A percentile compares a stretch with the other conserved stretches of the same genome.
phyloP scores from a whole-genome alignment of 306 rosid species.

The Cucumis cinereus region DNA sequence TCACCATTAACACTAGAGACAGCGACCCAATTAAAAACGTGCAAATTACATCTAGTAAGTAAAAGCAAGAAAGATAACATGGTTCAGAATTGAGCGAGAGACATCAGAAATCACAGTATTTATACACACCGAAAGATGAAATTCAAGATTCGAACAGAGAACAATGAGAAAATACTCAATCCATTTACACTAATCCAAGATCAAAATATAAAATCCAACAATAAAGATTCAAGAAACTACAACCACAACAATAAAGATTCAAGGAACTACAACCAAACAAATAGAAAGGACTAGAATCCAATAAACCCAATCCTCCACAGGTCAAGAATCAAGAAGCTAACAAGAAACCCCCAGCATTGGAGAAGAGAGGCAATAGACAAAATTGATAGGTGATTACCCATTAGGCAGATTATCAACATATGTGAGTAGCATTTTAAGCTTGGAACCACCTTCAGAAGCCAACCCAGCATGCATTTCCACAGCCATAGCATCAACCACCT shows the following conservation, averaged over 20 bases:
- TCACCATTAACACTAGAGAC: neutral
- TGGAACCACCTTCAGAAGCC: conserved; percentile 94
- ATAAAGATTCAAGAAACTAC: neutral
- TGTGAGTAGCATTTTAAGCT: conserved; percentile 94
- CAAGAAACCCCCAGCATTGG: neutral
- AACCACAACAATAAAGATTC: neutral
- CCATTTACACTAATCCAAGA: neutral
- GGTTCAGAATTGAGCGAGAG: neutral
- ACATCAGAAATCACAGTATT: neutral
- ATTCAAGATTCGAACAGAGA: neutral
- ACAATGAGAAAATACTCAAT: neutral
- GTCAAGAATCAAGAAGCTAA: neutral
- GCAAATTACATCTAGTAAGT: neutral
- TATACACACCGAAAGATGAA: neutral
- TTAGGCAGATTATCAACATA: conserved; percentile 73
- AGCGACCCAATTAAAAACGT: neutral
- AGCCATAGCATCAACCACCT: conserved; percentile 92
- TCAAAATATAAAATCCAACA: neutral
- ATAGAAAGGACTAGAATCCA: neutral
- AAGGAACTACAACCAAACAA: neutral
- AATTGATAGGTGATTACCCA: conserved; percentile 40
- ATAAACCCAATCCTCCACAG: neutral
- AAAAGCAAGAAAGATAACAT: neutral
- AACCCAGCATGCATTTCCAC: conserved; percentile 99
- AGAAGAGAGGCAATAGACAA: neutral